Conservation (phyloP, 176 grass and related monocot species). For the Sorghum bicolor region Sorghum_bicolor_NCBIv3 NC_012872.2:67709501-67710000, state of each 20-base stretch:
- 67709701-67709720: not conserved
- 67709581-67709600: not conserved
- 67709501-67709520: constrained; percentile 23
- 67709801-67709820: not conserved
- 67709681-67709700: not conserved
- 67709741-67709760: not conserved
- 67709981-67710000: too few relatives aligned
- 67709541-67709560: not conserved
- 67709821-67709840: not conserved
- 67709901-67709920: too few relatives aligned
- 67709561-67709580: not conserved
- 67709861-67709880: not conserved
- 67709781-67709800: not conserved
- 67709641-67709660: constrained; percentile 12
- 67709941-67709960: too few relatives aligned
- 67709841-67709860: not conserved
- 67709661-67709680: constrained; percentile 1
- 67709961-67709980: too few relatives aligned
- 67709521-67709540: not conserved
- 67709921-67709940: too few relatives aligned
- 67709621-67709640: constrained; percentile 2
- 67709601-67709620: not conserved
- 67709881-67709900: not conserved
- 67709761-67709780: not conserved
- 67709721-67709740: not conserved